phyloP scores from a whole-genome alignment of 139 green algal species.

The Chlamydomonas urium region DNA sequence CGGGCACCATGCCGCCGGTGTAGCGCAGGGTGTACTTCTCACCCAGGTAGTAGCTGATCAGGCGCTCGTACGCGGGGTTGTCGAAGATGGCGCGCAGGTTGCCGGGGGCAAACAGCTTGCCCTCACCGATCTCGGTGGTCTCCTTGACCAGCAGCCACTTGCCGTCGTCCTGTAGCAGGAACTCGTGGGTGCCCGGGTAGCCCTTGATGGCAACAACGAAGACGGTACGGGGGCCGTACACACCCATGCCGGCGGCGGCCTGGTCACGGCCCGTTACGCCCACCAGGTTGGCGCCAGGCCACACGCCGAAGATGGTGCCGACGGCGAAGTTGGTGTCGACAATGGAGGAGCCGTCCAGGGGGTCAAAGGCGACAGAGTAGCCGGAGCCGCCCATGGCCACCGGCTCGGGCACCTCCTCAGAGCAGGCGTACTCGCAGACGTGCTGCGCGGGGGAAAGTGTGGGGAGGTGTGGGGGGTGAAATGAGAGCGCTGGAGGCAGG shows the following conservation, averaged over 20 bases:
- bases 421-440: slow-evolving; percentile 84
- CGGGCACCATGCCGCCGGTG: slow-evolving; percentile 93
- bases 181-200: slow-evolving; percentile 87
- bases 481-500: too few relatives aligned
- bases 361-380: slow-evolving; percentile 92
- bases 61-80: slow-evolving; percentile 89
- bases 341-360: slow-evolving; percentile 91
- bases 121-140: slow-evolving; percentile 87
- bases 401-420: slow-evolving; percentile 90
- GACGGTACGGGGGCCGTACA: slow-evolving; percentile 89
- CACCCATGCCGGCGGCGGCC: slow-evolving; percentile 82
- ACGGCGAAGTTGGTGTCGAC: slow-evolving; percentile 96
- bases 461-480: too few relatives aligned
- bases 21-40: slow-evolving; percentile 96
- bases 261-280: slow-evolving; percentile 76
- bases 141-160: slow-evolving; percentile 96
- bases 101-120: slow-evolving; percentile 94
- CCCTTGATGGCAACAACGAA: slow-evolving; percentile 87
- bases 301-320: slow-evolving; percentile 93
- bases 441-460: slow-evolving; percentile 46
- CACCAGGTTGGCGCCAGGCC: slow-evolving; percentile 80
- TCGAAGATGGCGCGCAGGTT: slow-evolving; percentile 94
- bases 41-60: slow-evolving; percentile 87
- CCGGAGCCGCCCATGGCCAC: slow-evolving; percentile 75
- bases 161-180: slow-evolving; percentile 93